Base-by-base conservation (phyloP, 2,329 filamentous ascomycete species). In the Ramichloridium luteum region DNA sequence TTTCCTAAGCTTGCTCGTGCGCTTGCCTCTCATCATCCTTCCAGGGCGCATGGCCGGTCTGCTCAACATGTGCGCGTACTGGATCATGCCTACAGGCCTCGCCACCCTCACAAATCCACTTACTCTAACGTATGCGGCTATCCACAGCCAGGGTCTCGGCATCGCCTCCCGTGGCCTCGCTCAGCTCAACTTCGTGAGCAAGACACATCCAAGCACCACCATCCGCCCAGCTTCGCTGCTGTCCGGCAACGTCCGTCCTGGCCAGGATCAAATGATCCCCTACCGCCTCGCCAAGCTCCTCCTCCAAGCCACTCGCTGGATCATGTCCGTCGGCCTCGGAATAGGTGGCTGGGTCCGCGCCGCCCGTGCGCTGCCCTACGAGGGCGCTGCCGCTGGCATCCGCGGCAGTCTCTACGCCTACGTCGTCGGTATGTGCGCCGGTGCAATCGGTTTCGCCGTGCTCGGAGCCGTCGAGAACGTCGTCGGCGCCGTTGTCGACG, bases 271-370 rank as follows among this genome's bases (percentile, higher is more conserved):
- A 1, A 65, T 93, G n/a, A 64, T 90, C 14, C 80, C 90, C 0
- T 98, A 96, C 55, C 75, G 83, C 4, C 74, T 96, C 6, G 81
- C 90, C 2, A 96, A 94, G 56, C 69, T 96, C 16, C 70, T 98
- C 5, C 72, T 98, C 3, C 83, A 94, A 46, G 84, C 88, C 3
- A 90, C 85, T 1, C 75, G 88, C 12, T 81, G 88, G 53, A 80
- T 94, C 49, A 93, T 94, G 74, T 83, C 84, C 0, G 74, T 86
- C 28, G 81, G 77, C 0, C 71, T 98, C 16, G 88, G 88, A 1
- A 93, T 96, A 59, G 86, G 82, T 3, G 88, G 84, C n/a, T 98
- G 90, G 90, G 83, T 96, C 6, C 80, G 83, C 28, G 93, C 86
- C 20, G 86, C 90, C 8, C 77, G 83, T 40, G 77, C 80, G 57